phyloP scores from a whole-genome alignment of 164 flowering plant species.

The Kingdonia uniflora region DNA sequence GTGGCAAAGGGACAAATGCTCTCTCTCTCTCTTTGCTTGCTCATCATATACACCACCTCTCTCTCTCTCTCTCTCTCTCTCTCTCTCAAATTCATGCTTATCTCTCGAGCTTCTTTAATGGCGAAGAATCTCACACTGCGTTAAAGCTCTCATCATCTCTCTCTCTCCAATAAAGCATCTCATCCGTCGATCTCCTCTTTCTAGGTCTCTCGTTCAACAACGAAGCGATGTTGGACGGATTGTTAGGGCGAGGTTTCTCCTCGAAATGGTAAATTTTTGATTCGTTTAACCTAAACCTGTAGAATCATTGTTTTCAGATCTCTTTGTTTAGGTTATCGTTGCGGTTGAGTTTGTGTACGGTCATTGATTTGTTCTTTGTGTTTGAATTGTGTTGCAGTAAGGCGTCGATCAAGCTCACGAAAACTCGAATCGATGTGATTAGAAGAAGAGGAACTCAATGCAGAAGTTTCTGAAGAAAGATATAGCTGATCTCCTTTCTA shows the following conservation, averaged over 20 bases:
- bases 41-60: too few relatives aligned
- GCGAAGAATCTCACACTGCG: too few relatives aligned
- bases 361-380: slow-evolving; percentile 4
- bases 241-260: slow-evolving; percentile 61
- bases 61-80: too few relatives aligned
- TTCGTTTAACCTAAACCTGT: not conserved
- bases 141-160: too few relatives aligned
- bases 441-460: slow-evolving; percentile 66
- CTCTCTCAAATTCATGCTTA: too few relatives aligned
- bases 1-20: too few relatives aligned
- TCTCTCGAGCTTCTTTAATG: too few relatives aligned
- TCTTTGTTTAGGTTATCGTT: not conserved
- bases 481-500: slow-evolving; percentile 72
- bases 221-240: slow-evolving; percentile 64
- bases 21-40: too few relatives aligned
- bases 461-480: slow-evolving; percentile 72
- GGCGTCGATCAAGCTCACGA: slow-evolving; percentile 50
- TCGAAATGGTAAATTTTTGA: slow-evolving; percentile 50
- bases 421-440: slow-evolving; percentile 53
- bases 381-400: slow-evolving; percentile 51
- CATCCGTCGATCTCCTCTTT: too few relatives aligned
- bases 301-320: not conserved
- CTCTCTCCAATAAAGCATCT: too few relatives aligned
- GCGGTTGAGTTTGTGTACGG: slow-evolving; percentile 7
- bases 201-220: too few relatives aligned